Base-by-base conservation (phyloP, 208 protist genomes). In the Porcisia hertigi region DNA sequence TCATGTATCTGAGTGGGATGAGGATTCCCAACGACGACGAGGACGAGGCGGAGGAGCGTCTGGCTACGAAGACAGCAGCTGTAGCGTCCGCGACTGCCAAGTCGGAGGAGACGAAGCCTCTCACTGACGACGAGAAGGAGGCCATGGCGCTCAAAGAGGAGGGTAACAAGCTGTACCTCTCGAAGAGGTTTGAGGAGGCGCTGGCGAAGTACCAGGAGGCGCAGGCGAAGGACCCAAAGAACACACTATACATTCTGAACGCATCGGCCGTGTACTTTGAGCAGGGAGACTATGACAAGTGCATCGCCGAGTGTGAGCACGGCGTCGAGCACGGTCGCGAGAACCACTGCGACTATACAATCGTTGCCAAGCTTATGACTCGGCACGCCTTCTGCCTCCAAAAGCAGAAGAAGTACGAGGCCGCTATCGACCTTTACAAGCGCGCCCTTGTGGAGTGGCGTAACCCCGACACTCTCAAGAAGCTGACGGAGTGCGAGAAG, bases 101-200 rank as follows among this genome's bases (percentile, higher is more conserved):
- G 69, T 60, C 77, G 57, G 73, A 87, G 58, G 73, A 71, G 18
- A 81, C 84, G 67, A 75, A 76, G 30, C 71, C 86, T 47, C 79
- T 94, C 23, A 83, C 87, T 6, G 73, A 88, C 20, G 82, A 85
- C 59, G 82, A 91, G 79, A 88, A 89, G 76, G 91, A 94, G 77
- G 89, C 91, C 11, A 55, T 91, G 58, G 84, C 81, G 18, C 70
- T 94, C n/a, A 98, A 98, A 81, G 93, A 98, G 76, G 87, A 98
- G 77, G 97, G 98, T 34, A 99, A 98, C 85, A 91, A 90, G 73
- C 84, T 96, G 18, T 99, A 99, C 92, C 96, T 98, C 79, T 90
- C 92, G 57, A 92, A 96, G 77, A 84, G 97, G 72, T 99, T 99
- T 77, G 98, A 97, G 74, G 91, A 89, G 70, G 97, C 97, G 8